phyloP scores from a whole-genome alignment of 1,139 yeast genomes.

The Pneumocystis murina region DNA sequence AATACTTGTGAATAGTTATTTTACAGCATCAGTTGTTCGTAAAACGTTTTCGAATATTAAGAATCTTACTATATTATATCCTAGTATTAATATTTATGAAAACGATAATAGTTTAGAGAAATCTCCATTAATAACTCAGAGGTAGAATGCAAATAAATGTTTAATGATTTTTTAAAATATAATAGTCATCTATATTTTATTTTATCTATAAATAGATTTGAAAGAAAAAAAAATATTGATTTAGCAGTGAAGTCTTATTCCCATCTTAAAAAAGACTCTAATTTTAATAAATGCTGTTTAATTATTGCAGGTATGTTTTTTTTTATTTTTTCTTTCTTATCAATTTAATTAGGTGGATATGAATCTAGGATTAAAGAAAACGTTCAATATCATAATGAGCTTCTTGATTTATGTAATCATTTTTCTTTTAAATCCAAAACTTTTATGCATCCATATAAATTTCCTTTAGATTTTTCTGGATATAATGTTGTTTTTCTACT shows the following conservation, averaged over 20 bases:
- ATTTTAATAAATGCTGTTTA: conserved; percentile 9
- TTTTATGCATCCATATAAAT: not conserved
- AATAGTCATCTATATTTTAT: conserved; percentile 20
- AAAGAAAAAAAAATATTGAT: conserved; percentile 65
- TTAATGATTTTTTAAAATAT: not conserved
- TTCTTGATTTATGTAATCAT: conserved; percentile 36
- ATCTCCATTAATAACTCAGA: conserved; percentile 10
- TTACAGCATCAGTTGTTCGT: conserved; percentile 57
- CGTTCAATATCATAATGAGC: conserved; percentile 50
- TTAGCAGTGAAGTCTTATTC: conserved; percentile 60
- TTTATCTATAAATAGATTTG: conserved; percentile 75
- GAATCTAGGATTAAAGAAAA: conserved; percentile 66
- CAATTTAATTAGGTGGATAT: conserved; percentile 52
- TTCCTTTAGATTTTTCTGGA: conserved; percentile 10
- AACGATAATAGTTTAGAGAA: conserved; percentile 2
- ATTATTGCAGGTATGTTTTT: conserved; percentile 14
- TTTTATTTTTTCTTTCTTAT: conserved; percentile 6
- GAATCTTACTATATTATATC: conserved; percentile 62
- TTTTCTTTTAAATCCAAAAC: conserved; percentile 36
- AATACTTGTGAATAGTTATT: conserved; percentile 73
- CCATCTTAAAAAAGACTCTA: conserved; percentile 21
- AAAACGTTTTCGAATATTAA: conserved; percentile 41
- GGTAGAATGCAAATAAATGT: conserved; percentile 7
- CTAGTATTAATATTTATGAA: conserved; percentile 54
- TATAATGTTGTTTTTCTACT: conserved; percentile 62